Conservation (phyloP, 2,329 filamentous ascomycete genomes). For the Aspergillus sp. region DNA sequence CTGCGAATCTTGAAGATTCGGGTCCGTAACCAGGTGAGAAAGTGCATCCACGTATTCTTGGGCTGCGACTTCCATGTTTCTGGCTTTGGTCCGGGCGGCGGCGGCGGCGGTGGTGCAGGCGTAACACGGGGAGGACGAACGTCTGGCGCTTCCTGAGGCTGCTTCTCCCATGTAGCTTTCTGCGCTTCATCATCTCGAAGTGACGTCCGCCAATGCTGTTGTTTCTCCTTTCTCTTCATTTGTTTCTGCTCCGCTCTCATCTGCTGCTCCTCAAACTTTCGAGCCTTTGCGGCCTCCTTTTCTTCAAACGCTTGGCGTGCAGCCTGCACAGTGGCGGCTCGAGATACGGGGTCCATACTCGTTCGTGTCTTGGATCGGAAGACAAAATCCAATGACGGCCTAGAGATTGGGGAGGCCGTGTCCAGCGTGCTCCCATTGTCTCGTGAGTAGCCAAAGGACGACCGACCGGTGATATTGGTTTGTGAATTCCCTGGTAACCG, state of each 20-base stretch:
- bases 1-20: slow-evolving; percentile 51
- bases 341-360: slow-evolving; percentile 52
- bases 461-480: slow-evolving; percentile 50
- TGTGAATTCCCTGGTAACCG: slow-evolving; percentile 51
- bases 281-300: slow-evolving; percentile 57
- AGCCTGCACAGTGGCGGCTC: slow-evolving; percentile 56
- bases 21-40: slow-evolving; percentile 57
- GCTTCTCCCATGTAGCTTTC: slow-evolving; percentile 11
- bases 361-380: slow-evolving; percentile 50
- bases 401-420: slow-evolving; percentile 51
- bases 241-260: slow-evolving; percentile 47
- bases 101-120: slow-evolving; percentile 3
- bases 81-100: slow-evolving; percentile 10
- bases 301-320: slow-evolving; percentile 58
- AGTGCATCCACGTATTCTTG: slow-evolving; percentile 50
- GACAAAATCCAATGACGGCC: slow-evolving; percentile 56
- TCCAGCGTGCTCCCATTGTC: slow-evolving; percentile 52
- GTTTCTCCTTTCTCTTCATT: slow-evolving; percentile 43
- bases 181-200: slow-evolving; percentile 13
- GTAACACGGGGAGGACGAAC: background rate
- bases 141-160: slow-evolving; percentile 20
- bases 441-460: slow-evolving; percentile 47
- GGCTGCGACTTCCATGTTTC: slow-evolving; percentile 31
- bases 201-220: slow-evolving; percentile 25
- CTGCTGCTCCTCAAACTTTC: slow-evolving; percentile 53